Percentiles rank a stretch among this genome's conserved stretches.
Conservation (phyloP, 306 rosid genomes). For the Gastrolobium villosum region DNA sequence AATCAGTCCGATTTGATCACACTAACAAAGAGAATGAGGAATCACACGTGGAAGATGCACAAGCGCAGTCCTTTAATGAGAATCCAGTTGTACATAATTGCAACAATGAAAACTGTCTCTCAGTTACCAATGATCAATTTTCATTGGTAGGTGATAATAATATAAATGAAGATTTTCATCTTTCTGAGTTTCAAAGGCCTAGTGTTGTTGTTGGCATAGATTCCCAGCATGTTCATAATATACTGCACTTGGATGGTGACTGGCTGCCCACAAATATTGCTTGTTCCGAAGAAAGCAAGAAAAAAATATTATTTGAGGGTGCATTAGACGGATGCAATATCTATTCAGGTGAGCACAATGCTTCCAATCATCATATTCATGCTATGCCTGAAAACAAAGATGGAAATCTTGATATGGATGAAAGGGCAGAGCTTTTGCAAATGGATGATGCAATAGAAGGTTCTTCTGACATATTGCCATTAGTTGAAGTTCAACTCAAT, state of each 20-base stretch:
- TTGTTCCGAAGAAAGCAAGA: constrained; percentile 49
- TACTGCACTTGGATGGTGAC: constrained; percentile 45
- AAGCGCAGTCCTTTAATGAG: constrained; percentile 39
- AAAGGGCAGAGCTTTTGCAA: constrained; percentile 37
- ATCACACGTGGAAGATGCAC: constrained; percentile 42
- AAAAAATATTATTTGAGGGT: constrained; percentile 42
- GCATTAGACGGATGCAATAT: constrained; percentile 42
- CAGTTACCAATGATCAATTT: constrained; percentile 34
- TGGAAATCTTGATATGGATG: constrained; percentile 49
- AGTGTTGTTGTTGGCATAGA: constrained; percentile 42
- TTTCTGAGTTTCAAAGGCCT: constrained; percentile 52
- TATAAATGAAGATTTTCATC: constrained; percentile 43
- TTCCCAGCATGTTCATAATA: constrained; percentile 36
- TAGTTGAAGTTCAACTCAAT: constrained; percentile 47
- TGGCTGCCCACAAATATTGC: constrained; percentile 45
- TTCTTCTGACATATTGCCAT: constrained; percentile 44
- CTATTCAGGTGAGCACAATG: constrained; percentile 38
- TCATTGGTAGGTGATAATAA: constrained; percentile 38
- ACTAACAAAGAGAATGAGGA: constrained; percentile 38
- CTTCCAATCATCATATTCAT: constrained; percentile 41
- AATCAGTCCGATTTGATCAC: constrained; percentile 26
- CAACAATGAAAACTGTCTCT: constrained; percentile 27
- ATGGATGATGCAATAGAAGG: constrained; percentile 42
- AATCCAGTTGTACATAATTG: constrained; percentile 29
- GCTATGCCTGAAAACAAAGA: constrained; percentile 41